Base-by-base conservation (phyloP, 2,329 filamentous ascomycete species). In the Colletotrichum tamarilloi region DNA sequence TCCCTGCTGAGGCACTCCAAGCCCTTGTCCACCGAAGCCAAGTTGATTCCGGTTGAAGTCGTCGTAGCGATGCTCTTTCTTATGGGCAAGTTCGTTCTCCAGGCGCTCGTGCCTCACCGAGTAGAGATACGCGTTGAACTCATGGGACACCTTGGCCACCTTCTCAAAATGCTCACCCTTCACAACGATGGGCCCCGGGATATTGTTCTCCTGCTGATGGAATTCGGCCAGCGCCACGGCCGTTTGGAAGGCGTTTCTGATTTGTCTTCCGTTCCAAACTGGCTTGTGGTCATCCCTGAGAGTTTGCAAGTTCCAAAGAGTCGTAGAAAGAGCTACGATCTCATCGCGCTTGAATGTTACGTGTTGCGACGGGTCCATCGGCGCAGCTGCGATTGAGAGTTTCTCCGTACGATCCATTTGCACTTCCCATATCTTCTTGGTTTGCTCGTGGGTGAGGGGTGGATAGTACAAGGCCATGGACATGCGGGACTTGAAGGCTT, bases 401-500 rank as follows among this genome's bases (percentile, higher is more conserved):
- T 30, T 0, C 9, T 69, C 59, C 2, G 65, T 62, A 1, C 68
- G 68, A 5, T 38, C 6, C 9, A 85, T 80, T 73, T 85, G 85
- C 35, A 83, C 76, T 4, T 78, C 80, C 82, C 85, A 85, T 68
- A 85, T 85, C 68, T 81, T 81, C 73, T 83, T 81, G 46, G 85
- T 83, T 74, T 85, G 82, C 0, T 77, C 75, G 77, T 81, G 81
- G 59, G 80, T 79, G 0, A 85, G 78, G 0, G 81, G 83, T 8
- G 82, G 82, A 73, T 83, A 81, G 74, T 80, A 79, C 12, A 81
- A 72, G 1, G 70, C 60, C 3, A 88, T 84, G 74, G 87, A 85
- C 70, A 88, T 87, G 49, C 86, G 84, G 56, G 82, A 85, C n/a
- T 85, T 84, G 77, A 88, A 87, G 8, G 86, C 86, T 5, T 78